Percentiles rank a stretch among this genome's conserved stretches.
Evolutionary conservation across 2,329 filamentous ascomycete species (phyloP).

Genomic region (Apiospora aurea): DNA sequence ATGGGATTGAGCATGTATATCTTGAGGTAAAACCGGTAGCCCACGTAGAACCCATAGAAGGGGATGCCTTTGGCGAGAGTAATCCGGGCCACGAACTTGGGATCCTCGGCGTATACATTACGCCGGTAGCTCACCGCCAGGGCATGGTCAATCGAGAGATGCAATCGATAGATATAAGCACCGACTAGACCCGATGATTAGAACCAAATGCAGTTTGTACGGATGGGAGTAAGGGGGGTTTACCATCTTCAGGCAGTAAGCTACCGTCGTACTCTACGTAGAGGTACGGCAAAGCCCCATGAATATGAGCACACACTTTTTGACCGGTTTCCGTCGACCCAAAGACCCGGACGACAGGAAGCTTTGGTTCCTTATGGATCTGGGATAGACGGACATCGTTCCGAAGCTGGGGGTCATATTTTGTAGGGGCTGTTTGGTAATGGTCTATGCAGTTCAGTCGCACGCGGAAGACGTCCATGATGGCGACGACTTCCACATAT

Average conservation of each 20-base stretch:
- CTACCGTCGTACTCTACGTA: constrained; percentile 84
- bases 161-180: constrained; percentile 77
- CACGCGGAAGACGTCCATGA: constrained; percentile 80
- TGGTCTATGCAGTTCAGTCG: constrained; percentile 96
- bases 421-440: constrained; percentile 82
- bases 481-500: constrained; percentile 27
- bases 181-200: constrained; percentile 60
- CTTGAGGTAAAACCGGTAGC: constrained; percentile 90
- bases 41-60: constrained; percentile 95
- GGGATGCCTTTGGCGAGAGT: constrained; percentile 91
- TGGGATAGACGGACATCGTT: constrained; percentile 67
- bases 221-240: not conserved
- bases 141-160: constrained; percentile 89
- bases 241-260: constrained; percentile 71
- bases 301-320: constrained; percentile 94
- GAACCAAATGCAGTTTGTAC: not conserved
- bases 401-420: constrained; percentile 81
- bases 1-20: constrained; percentile 91
- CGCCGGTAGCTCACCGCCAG: constrained; percentile 84
- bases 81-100: constrained; percentile 84
- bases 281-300: constrained; percentile 95
- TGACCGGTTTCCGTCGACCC: constrained; percentile 93
- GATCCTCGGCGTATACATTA: constrained; percentile 71
- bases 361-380: constrained; percentile 69
- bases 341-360: constrained; percentile 90